Base-by-base conservation (phyloP, 257 asterid species). In the Nyctanthes arbortristis region DNA sequence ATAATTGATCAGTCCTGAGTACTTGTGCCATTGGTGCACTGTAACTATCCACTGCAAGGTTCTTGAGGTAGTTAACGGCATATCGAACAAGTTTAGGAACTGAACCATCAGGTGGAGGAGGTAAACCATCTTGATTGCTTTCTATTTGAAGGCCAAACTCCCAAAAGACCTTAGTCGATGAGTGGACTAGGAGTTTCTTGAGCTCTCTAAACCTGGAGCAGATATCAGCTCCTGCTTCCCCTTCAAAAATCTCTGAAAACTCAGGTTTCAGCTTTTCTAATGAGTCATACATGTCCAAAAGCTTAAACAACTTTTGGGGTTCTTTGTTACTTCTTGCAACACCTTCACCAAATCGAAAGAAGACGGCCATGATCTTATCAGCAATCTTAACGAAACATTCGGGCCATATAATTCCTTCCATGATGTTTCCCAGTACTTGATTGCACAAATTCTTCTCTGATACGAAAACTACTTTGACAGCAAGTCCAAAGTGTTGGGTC, bases 321-420 rank as follows among this genome's bases (percentile, higher is more conserved):
- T 87, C 96, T 70, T 87, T 91, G 14, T 72, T 82, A 79, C 97
- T 84, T 63, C 96, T 67, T 3, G 97, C 91, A 1, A 88, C 88
- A 31, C 96, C 97, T 69, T 91, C 97, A 0, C 93, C 97, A 24
- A 91, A 91, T n/a, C 95, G 77, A 63, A 91, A 91, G 79, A 91
- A 91, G 68, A 91, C 97, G 0, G 96, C 97, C 95, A 87, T 89
- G 82, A 91, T 91, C 69, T 89, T 91, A 81, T 91, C 97, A 0
- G 97, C 82, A 1, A 85, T 86, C 85, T 87, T 91, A 67, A 80
- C 81, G 78, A 89, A 91, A 70, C 97, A 89, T 65, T 89, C 95
- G 0, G 86, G 80, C 97, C 95, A 89, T 16, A 90, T 67, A 0
- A 71, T 31, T 24, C 84, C 91, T 2, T 79, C 84, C 72, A 80